A percentile compares a stretch with the other conserved stretches of the same genome.
These are phyloP conservation scores for Hypoxylon rickii DNA, from an alignment of 495 filamentous ascomycete species.

Conservation along the genomic window DNA sequence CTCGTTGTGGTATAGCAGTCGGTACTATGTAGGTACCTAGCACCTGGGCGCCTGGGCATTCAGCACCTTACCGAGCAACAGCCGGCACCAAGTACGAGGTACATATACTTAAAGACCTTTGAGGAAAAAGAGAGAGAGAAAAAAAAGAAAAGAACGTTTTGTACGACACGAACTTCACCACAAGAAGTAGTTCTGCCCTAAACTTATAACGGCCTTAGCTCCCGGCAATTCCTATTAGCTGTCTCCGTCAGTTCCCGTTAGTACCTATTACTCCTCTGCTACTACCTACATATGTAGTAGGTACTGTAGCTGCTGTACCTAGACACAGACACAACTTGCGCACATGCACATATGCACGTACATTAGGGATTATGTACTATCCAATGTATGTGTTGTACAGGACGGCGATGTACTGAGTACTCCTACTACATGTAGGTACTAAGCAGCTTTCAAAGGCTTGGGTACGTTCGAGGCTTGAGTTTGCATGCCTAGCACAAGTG, in stretches of 20 bases:
- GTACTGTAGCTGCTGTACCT: no score
- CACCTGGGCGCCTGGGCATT: no score
- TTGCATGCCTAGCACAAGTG: no score
- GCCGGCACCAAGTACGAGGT: no score
- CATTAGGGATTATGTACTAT: background rate
- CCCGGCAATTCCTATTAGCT: constrained; percentile 6
- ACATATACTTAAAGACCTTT: no score
- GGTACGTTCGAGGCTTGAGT: no score
- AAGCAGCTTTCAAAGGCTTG: no score
- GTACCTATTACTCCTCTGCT: background rate
- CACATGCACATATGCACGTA: background rate
- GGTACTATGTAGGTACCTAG: no score
- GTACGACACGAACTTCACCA: constrained; percentile 10
- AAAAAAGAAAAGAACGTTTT: background rate
- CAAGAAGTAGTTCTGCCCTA: constrained; percentile 15
- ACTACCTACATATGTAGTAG: background rate
- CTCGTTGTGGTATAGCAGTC: no score
- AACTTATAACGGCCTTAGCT: constrained; percentile 10
- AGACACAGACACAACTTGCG: no score
- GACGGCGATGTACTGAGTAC: background rate
- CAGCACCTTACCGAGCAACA: no score
- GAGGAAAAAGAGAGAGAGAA: no score
- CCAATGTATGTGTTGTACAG: background rate
- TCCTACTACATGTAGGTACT: background rate
- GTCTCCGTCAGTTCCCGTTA: constrained; percentile 9